These are phyloP conservation scores for Mycena leptocephala DNA, from an alignment of 768 basidiomycete species.

Conservation along the genomic window DNA sequence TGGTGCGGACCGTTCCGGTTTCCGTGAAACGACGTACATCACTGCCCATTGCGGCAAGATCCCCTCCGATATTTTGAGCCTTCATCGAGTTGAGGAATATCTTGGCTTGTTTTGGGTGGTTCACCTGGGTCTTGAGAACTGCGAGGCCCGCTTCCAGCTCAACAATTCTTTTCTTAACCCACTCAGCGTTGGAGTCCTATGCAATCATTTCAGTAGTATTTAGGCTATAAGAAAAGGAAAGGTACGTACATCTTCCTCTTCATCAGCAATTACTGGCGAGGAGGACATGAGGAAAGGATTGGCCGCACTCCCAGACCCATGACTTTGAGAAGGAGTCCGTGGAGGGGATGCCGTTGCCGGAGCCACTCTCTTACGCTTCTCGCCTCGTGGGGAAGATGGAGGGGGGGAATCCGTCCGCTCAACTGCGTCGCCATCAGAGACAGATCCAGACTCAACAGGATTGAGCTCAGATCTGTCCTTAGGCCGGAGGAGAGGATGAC, in stretches of 20 bases:
- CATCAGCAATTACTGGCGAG: not conserved
- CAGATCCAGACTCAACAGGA: slow-evolving; percentile 10
- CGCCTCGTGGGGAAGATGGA: too few relatives aligned
- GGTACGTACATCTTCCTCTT: not conserved
- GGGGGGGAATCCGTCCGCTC: too few relatives aligned
- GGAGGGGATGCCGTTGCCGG: too few relatives aligned
- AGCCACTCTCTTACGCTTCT: too few relatives aligned
- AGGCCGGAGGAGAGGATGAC: slow-evolving; percentile 16
- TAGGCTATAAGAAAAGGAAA: not conserved
- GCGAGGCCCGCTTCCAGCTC: slow-evolving; percentile 1
- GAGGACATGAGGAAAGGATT: not conserved
- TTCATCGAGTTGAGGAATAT: slow-evolving; percentile 7
- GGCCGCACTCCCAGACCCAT: not conserved
- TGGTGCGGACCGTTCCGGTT: not conserved
- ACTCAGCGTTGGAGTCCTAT: not conserved
- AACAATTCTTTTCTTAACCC: not conserved
- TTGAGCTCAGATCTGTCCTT: slow-evolving; percentile 1
- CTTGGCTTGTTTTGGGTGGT: not conserved
- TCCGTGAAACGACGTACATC: not conserved
- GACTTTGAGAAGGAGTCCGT: not conserved
- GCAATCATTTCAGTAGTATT: not conserved
- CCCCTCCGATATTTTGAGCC: slow-evolving; percentile 3
- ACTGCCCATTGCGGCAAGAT: not conserved
- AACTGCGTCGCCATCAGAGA: slow-evolving; percentile 30
- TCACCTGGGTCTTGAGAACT: not conserved